A percentile compares a stretch with the other conserved stretches of the same genome.
Conservation (phyloP, 2,329 filamentous ascomycete genomes). For the Periconia sp. region DNA sequence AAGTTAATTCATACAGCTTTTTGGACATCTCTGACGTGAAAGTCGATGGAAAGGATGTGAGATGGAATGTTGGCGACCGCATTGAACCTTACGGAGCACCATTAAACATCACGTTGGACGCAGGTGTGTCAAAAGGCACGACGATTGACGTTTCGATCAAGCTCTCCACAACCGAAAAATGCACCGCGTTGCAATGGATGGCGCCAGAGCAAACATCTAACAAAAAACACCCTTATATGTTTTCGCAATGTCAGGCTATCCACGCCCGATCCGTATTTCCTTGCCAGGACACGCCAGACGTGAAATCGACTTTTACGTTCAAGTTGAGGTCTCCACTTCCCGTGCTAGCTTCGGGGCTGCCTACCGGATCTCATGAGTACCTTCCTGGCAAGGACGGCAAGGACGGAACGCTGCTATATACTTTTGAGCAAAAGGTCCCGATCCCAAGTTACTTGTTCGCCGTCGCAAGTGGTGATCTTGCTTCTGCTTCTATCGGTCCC, state of each 20-base stretch:
- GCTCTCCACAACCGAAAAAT: conserved; percentile 80
- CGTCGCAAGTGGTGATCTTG: conserved; percentile 82
- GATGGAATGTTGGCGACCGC: conserved; percentile 72
- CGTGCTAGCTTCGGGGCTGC: conserved; percentile 87
- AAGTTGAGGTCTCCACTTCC: conserved; percentile 82
- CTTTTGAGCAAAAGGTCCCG: conserved; percentile 85
- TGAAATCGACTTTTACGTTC: conserved; percentile 94
- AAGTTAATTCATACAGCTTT: conserved; percentile 49
- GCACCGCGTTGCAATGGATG: conserved; percentile 94
- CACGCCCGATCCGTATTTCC: conserved; percentile 92
- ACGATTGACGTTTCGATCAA: conserved; percentile 50
- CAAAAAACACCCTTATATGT: conserved; percentile 96
- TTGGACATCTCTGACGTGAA: conserved; percentile 73
- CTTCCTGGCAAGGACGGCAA: conserved; percentile 56
- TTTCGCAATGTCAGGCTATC: conserved; percentile 96
- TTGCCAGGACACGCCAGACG: conserved; percentile 95
- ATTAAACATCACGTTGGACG: conserved; percentile 60
- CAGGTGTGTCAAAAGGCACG: conserved; percentile 50
- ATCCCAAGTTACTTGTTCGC: conserved; percentile 95
- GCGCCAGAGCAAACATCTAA: conserved; percentile 91
- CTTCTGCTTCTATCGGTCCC: conserved; percentile 81
- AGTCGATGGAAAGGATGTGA: conserved; percentile 64
- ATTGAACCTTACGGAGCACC: conserved; percentile 75
- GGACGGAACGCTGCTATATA: conserved; percentile 65
- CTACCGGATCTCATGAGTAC: conserved; percentile 55